phyloP scores from a whole-genome alignment of 306 rosid genomes.

The Arachis hypogaea region DNA sequence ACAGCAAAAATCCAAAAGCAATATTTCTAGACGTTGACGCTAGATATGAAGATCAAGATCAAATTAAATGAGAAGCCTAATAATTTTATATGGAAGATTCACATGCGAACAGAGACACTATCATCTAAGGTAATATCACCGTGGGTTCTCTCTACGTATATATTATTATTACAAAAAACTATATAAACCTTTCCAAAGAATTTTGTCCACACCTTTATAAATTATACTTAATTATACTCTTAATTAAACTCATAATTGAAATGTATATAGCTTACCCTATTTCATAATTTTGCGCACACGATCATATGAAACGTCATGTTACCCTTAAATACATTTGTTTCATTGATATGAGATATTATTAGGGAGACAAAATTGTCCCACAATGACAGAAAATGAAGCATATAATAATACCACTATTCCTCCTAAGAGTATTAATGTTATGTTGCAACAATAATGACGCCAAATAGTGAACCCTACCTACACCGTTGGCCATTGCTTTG shows the following conservation, averaged over 20 bases:
- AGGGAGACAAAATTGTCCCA: slow-evolving; percentile 38
- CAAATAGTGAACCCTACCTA: slow-evolving; percentile 26
- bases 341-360: slow-evolving; percentile 10
- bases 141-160: background rate
- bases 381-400: slow-evolving; percentile 25
- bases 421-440: background rate
- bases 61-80: slow-evolving; percentile 21
- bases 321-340: slow-evolving; percentile 28
- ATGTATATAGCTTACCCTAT: no score
- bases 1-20: slow-evolving; percentile 16
- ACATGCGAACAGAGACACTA: slow-evolving; percentile 40
- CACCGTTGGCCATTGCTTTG: slow-evolving; percentile 16
- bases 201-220: slow-evolving; percentile 33
- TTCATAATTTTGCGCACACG: background rate
- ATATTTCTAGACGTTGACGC: background rate
- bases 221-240: no score
- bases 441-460: slow-evolving; percentile 12
- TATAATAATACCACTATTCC: slow-evolving; percentile 20
- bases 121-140: background rate
- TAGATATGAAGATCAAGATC: slow-evolving; percentile 25
- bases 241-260: no score
- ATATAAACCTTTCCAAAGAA: background rate
- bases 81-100: slow-evolving; percentile 20
- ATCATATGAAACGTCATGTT: slow-evolving; percentile 23
- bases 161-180: background rate